Conservation (phyloP, 2,329 filamentous ascomycete species). For the Fusarium cicatricum region DNA sequence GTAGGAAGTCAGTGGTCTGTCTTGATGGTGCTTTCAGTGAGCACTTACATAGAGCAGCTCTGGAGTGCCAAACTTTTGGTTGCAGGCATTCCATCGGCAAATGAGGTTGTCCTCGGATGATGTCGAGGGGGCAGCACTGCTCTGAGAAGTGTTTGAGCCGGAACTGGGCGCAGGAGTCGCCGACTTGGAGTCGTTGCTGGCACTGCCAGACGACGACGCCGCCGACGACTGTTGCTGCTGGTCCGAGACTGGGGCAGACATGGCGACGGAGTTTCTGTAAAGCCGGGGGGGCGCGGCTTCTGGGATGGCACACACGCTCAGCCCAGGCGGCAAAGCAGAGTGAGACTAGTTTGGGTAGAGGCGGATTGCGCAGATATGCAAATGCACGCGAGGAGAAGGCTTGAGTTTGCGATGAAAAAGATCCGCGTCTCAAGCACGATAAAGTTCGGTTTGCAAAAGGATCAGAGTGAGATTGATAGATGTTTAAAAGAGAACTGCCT, state of each 20-base stretch:
- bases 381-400: background rate
- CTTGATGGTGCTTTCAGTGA: background rate
- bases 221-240: conserved; percentile 37
- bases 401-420: background rate
- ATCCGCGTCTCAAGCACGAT: background rate
- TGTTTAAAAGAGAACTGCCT: conserved; percentile 35
- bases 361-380: background rate
- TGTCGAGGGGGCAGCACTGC: conserved; percentile 51
- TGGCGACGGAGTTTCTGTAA: conserved; percentile 38
- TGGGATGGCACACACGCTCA: conserved; percentile 23
- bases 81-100: conserved; percentile 68
- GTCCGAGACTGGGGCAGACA: conserved; percentile 46
- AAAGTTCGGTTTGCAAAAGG: conserved; percentile 3
- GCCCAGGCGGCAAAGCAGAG: conserved; percentile 14
- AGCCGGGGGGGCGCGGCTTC: conserved; percentile 17
- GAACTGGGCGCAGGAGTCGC: conserved; percentile 61
- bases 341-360: conserved; percentile 22
- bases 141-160: conserved; percentile 57
- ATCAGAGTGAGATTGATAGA: conserved; percentile 17
- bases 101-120: conserved; percentile 62
- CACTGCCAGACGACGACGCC: conserved; percentile 48
- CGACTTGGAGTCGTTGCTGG: conserved; percentile 59
- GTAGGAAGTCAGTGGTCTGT: conserved; percentile 7
- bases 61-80: conserved; percentile 64
- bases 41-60: conserved; percentile 68